Base-by-base conservation (phyloP, 192 early-diverging fungal species). In the Gigaspora rosea region DNA sequence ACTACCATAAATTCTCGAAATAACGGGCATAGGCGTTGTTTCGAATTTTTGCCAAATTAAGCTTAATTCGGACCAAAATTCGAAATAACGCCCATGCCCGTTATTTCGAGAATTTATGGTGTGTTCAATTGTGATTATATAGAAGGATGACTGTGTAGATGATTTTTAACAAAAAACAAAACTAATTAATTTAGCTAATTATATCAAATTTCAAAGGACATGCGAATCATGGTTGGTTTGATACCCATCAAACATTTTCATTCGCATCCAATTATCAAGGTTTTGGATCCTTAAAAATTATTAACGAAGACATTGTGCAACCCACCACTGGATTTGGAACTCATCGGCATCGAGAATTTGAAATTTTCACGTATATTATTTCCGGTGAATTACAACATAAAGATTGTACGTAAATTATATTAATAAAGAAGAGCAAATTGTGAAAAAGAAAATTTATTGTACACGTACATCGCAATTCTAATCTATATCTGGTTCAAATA, bases 351-450 rank as follows among this genome's bases (percentile, higher is more conserved):
- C 35, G 47, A 12, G 68, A 80, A 52, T 86, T 61, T 50, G 84
- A 86, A 67, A 86, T 86, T 58, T 84, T 86, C 16, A 73, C 78
- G 27, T 86, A 86, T 75, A 71, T 86, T 33, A 65, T 86, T 35
- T 73, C 59, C 20, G 85, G 85, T 22, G 79, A 75, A 57, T 72
- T 86, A 36, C 57, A 80, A 64, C 85, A 86, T 78, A 50, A 67
- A 52, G 85, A 86, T 71, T 86, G 78, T 79, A 58, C 61, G 78
- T 74, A 76, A 20, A 71, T 47, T 15, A 35, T 2, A 13, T 1
- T 54, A n/a, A n/a, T n/a, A n/a, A n/a, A n/a, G n/a, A n/a, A n/a
- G n/a, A n/a, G n/a, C n/a, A n/a, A n/a, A n/a, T n/a, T n/a, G n/a
- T 2, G 1, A 8, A 54, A 15, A 54, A 54, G 15, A 4, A 18